Percentiles rank a stretch among this genome's conserved stretches.
These are phyloP conservation scores for Actinomucor elegans DNA, from an alignment of 371 early-diverging fungal species.

Conservation along the genomic window DNA sequence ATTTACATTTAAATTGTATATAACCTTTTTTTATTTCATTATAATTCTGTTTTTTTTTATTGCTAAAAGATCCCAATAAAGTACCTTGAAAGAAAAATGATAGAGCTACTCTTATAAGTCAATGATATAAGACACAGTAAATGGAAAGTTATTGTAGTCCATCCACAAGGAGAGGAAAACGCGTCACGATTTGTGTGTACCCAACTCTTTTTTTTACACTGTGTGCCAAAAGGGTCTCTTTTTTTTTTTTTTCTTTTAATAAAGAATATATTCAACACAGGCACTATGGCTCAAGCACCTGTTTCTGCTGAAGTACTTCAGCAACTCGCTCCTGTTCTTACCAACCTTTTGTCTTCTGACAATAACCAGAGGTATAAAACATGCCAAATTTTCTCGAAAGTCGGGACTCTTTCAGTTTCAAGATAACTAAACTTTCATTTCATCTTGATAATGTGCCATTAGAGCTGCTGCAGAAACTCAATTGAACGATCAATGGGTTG, in stretches of 20 bases:
- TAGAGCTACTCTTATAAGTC: no score
- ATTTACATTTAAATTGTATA: no score
- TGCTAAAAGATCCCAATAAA: no score
- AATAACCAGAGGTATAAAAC: conserved; percentile 50
- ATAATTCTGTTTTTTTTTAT: no score
- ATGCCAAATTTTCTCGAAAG: not conserved
- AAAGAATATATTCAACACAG: conserved; percentile 8
- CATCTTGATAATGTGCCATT: no score
- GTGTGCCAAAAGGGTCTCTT: not conserved
- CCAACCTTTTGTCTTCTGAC: conserved; percentile 60
- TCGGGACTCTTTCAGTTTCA: not conserved
- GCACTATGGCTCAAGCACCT: conserved; percentile 41
- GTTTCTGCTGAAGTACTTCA: conserved; percentile 59
- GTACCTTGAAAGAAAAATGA: no score
- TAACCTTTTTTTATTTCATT: no score
- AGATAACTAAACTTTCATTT: not conserved
- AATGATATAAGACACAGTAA: no score
- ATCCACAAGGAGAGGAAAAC: conserved; percentile 23
- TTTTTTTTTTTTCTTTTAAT: conserved; percentile 19
- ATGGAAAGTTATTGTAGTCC: no score
- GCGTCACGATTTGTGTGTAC: conserved; percentile 14
- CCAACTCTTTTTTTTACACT: conserved; percentile 7
- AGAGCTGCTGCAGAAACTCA: conserved; percentile 73
- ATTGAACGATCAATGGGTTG: conserved; percentile 73
- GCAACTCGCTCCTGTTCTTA: conserved; percentile 60